These are phyloP conservation scores for Lentinula boryana DNA, from an alignment of 768 basidiomycete genomes.

Conservation along the genomic window DNA sequence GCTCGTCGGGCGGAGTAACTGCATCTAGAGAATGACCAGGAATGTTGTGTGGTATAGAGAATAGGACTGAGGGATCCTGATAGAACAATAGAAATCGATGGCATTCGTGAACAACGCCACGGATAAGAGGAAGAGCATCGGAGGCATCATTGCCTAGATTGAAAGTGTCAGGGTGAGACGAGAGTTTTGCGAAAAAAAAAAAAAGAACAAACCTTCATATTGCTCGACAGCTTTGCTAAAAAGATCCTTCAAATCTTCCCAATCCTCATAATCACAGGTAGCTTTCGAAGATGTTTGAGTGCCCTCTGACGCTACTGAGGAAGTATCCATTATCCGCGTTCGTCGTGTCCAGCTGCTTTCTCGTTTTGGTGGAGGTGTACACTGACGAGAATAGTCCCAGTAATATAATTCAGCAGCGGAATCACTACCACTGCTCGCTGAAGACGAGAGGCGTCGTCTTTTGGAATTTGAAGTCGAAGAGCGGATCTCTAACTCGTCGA, in stretches of 20 bases:
- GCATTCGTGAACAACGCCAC: constrained; percentile 64
- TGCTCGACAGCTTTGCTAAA: constrained; percentile 50
- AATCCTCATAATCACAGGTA: constrained; percentile 42
- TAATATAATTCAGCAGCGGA: constrained; percentile 16
- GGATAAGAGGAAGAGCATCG: constrained; percentile 48
- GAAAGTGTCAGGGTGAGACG: neutral
- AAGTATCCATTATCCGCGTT: constrained; percentile 34
- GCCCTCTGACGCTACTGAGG: constrained; percentile 25
- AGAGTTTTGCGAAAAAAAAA: neutral
- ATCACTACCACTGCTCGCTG: neutral
- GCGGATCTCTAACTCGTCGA: constrained; percentile 8
- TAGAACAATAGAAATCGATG: constrained; percentile 52
- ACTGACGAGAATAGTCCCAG: constrained; percentile 30
- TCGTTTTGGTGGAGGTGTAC: constrained; percentile 20
- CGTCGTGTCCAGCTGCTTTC: constrained; percentile 25
- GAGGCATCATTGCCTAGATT: constrained; percentile 35
- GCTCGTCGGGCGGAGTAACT: constrained; percentile 13
- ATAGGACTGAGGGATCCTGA: constrained; percentile 52
- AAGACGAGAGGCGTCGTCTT: neutral
- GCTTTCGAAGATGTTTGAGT: constrained; percentile 11
- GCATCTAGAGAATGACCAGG: constrained; percentile 11
- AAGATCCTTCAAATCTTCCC: constrained; percentile 63
- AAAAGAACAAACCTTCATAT: constrained; percentile 45
- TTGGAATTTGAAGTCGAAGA: neutral
- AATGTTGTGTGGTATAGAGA: constrained; percentile 19